Base-by-base conservation (phyloP, 306 rosid species). In the Purshia tridentata region DNA sequence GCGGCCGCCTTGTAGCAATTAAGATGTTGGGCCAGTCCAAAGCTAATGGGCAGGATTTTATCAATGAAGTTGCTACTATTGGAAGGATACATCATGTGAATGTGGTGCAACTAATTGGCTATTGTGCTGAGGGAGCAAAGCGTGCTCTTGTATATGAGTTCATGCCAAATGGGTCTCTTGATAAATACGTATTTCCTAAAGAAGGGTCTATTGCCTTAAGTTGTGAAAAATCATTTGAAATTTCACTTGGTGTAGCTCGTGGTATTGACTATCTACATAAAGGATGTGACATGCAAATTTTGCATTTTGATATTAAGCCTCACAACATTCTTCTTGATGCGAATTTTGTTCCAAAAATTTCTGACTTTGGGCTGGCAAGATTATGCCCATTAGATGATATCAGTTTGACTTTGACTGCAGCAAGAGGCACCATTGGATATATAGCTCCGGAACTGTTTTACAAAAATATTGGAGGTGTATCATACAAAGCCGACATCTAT, bases 241-340 rank as follows among this genome's bases (percentile, higher is more conserved):
- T 70, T 53, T 44, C 74, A 5, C 51, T 54, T 1, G 74, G 74
- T 6, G 20, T 70, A 8, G 74, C 74, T 41, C 62, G 22, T 13
- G 64, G 65, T 11, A 70, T 70, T 5, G 5, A 14, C 4, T 70
- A 70, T 19, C 20, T 70, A 0, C 74, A 70, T 20, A 51, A 15
- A 54, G 65, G 74, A 9, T 70, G 64, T 15, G 63, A 70, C 15
- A 54, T 70, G 74, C 49, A 54, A 13, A 70, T 70, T 54, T 23
- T 70, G 20, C 74, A 70, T 19, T 70, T 70, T 3, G 74, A 70
- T 41, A 41, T 70, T 13, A 70, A 70, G 52, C 64, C 74, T 20
- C 74, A 70, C 74, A 70, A 70, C 65, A 41, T 54, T 70, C 74
- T 70, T 54, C 63, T 70, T 7, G 42, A 54, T 2, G 53, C 18